phyloP scores from a whole-genome alignment of 495 filamentous ascomycete genomes.

The Amniculicola lignicola region DNA sequence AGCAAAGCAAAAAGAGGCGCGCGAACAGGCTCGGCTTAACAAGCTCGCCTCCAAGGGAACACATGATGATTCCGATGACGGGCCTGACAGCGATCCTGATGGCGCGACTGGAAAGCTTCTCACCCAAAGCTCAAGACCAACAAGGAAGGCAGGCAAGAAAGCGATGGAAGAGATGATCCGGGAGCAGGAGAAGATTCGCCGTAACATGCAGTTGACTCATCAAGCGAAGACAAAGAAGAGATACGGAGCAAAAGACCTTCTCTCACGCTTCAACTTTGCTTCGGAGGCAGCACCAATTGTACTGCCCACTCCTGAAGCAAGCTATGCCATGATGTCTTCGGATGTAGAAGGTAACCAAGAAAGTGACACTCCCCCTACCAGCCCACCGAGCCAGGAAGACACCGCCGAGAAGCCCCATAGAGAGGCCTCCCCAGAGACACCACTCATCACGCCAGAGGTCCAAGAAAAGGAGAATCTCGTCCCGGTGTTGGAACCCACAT shows the following conservation, averaged over 20 bases:
- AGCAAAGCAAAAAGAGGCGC: constrained; percentile 9
- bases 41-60: background rate
- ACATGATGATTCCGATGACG: background rate
- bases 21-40: too few relatives aligned
- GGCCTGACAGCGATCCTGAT: constrained; percentile 24
- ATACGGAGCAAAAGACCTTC: constrained; percentile 77
- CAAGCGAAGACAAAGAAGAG: constrained; percentile 89
- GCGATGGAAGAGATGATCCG: constrained; percentile 91
- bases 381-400: constrained; percentile 23
- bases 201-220: constrained; percentile 89
- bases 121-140: constrained; percentile 51
- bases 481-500: background rate
- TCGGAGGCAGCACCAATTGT: constrained; percentile 23
- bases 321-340: constrained; percentile 37
- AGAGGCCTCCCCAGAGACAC: background rate
- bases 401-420: background rate
- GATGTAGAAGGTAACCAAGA: constrained; percentile 47
- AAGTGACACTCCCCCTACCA: constrained; percentile 50
- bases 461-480: background rate
- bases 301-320: constrained; percentile 18
- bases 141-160: constrained; percentile 90
- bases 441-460: background rate
- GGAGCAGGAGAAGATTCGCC: constrained; percentile 85
- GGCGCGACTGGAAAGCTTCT: constrained; percentile 30
- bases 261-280: constrained; percentile 78